Percentiles rank a stretch among this genome's conserved stretches.
Evolutionary conservation across 2,329 filamentous ascomycete genomes (phyloP).

Genomic region (Claviceps sorghi): DNA sequence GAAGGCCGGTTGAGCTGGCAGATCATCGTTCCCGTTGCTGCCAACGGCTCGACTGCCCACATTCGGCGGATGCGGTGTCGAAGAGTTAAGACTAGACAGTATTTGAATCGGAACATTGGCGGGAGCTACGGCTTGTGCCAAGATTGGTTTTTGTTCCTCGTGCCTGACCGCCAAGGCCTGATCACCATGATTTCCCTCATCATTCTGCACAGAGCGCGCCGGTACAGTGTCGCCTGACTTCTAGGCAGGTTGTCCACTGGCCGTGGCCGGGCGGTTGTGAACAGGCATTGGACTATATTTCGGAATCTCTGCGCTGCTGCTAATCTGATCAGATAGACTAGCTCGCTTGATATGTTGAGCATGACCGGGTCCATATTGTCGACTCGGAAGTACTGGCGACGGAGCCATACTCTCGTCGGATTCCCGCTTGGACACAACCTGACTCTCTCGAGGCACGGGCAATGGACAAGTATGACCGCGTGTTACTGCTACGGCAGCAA

Average conservation of each 20-base stretch:
- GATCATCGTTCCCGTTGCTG: not conserved
- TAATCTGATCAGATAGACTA: not conserved
- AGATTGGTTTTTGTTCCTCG: not conserved
- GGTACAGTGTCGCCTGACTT: conserved; percentile 6
- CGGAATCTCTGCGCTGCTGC: not conserved
- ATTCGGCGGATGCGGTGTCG: not conserved
- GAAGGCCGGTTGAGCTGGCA: not conserved
- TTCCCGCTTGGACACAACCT: not conserved
- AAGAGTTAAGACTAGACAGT: not conserved
- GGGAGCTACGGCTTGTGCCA: not conserved
- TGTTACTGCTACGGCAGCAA: not conserved
- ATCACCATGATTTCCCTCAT: not conserved
- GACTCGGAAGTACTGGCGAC: no score
- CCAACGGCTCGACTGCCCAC: not conserved
- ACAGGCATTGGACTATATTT: not conserved
- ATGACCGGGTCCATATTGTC: not conserved
- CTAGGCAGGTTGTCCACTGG: conserved; percentile 9
- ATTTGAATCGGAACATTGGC: not conserved
- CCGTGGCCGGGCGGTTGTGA: not conserved
- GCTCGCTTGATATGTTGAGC: not conserved
- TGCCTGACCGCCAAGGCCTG: not conserved
- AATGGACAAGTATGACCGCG: conserved; percentile 1
- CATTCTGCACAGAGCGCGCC: not conserved
- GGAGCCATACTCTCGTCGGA: not conserved
- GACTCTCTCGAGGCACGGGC: conserved; percentile 1